Base-by-base conservation (phyloP, 495 filamentous ascomycete genomes). In the Penicillium cataractarum region DNA sequence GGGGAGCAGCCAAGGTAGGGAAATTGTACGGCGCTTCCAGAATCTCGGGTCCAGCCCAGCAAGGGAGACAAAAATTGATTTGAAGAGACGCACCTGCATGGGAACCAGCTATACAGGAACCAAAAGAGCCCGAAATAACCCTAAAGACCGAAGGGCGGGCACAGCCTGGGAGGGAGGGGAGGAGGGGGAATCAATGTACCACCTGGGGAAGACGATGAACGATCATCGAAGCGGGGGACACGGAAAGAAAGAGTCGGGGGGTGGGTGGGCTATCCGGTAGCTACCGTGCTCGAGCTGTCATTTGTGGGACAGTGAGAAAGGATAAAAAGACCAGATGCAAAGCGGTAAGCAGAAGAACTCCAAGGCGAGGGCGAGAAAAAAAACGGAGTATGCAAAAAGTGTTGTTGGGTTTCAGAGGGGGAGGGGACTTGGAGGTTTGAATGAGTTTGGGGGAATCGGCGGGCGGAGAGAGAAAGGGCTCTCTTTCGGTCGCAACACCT, bases 201-300 rank as follows among this genome's bases (percentile, higher is more conserved):
- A 76, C 74, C 54, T 56, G 33, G 71, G 66, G 69, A 73, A 67
- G 61, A 71, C 67, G 57, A 65, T 60, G 68, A 67, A 70, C 61
- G 74, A 66, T 76, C 77, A 81, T 81, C 68, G 76, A 77, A 76
- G 75, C 78, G 77, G 75, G 75, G 74, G 63, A 67, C 46, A 65
- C 59, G 63, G 55, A 61, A 65, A 65, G 53, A 63, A 60, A 59
- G 31, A 42, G 31, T 49, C 29, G 31, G 15, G 27, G 61, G 48
- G 46, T n/a, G 27, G 12, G 46, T 22, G 57, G 46, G 64, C 62
- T 52, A 65, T 62, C 57, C 62, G 58, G 63, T 60, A 60, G 58
- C 44, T 64, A 64, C 55, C 54, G 63, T 58, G 42, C 54, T 26
- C 46, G 53, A 53, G 37, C 31, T 46, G 57, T 68, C 63, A 71